Conservation (phyloP, 371 early-diverging fungal species). For the Mortierella sp. region DNA sequence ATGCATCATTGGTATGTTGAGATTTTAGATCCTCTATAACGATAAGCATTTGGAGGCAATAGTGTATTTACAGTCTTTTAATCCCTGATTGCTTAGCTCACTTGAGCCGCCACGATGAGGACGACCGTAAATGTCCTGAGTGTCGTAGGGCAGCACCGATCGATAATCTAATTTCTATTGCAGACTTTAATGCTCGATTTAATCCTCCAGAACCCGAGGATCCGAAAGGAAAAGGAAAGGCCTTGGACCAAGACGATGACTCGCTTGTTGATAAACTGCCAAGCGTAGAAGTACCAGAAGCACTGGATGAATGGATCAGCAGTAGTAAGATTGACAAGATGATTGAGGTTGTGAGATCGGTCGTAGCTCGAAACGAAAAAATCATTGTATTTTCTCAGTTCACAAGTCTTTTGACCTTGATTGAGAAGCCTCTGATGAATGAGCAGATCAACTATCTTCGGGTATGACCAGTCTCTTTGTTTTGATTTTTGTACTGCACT, state of each 20-base stretch:
- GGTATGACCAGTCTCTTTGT: constrained; percentile 15
- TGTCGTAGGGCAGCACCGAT: constrained; percentile 30
- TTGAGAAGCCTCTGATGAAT: constrained; percentile 75
- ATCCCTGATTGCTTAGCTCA: constrained; percentile 13
- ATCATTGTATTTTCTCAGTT: constrained; percentile 92
- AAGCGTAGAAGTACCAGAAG: constrained; percentile 23
- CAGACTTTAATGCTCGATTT: constrained; percentile 45
- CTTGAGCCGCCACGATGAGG: constrained; percentile 40
- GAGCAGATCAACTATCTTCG: constrained; percentile 34
- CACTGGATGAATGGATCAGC: constrained; percentile 45
- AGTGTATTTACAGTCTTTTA: neutral
- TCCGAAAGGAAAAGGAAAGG: constrained; percentile 42
- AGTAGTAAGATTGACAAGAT: constrained; percentile 67
- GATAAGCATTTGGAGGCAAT: neutral
- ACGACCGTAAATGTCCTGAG: constrained; percentile 50
- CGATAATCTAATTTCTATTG: constrained; percentile 32
- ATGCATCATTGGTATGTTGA: constrained; percentile 42
- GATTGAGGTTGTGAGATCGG: constrained; percentile 59
- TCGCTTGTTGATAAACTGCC: neutral
- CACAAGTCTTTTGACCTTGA: constrained; percentile 80
- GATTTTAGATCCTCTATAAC: neutral
- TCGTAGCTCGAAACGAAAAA: constrained; percentile 65
- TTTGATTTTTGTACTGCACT: neutral
- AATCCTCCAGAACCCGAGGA: constrained; percentile 18
- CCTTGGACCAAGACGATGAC: constrained; percentile 12